Conservation (phyloP, 2,329 filamentous ascomycete genomes). For the Microascus cirrosus region DNA sequence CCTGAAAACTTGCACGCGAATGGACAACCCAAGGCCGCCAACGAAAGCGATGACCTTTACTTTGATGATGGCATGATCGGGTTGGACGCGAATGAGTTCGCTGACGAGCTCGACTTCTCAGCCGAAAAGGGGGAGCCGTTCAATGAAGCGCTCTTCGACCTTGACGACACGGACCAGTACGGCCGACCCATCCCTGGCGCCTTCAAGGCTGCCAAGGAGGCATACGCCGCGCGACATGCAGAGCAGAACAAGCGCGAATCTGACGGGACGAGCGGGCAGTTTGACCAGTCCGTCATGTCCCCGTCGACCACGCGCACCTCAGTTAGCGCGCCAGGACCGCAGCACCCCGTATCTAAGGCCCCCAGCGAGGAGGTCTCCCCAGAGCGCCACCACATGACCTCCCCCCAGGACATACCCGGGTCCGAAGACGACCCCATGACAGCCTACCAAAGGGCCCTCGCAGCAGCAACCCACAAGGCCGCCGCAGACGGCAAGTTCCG, state of each 20-base stretch:
- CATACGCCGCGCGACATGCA: slow-evolving; percentile 1
- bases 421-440: slow-evolving; percentile 26
- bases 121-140: slow-evolving; percentile 43
- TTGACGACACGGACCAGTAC: slow-evolving; percentile 51
- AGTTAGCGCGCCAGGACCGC: background rate
- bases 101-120: slow-evolving; percentile 25
- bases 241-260: slow-evolving; percentile 18
- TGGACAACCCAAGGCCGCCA: background rate
- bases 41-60: slow-evolving; percentile 49
- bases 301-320: slow-evolving; percentile 44
- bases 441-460: slow-evolving; percentile 75
- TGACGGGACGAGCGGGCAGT: slow-evolving; percentile 32
- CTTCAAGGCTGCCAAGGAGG: slow-evolving; percentile 40
- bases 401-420: background rate
- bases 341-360: background rate
- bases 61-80: slow-evolving; percentile 53
- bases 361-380: slow-evolving; percentile 1
- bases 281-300: slow-evolving; percentile 27
- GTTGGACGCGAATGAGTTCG: slow-evolving; percentile 30
- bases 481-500: slow-evolving; percentile 66
- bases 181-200: slow-evolving; percentile 48
- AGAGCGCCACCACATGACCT: background rate
- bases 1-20: background rate
- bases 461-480: slow-evolving; percentile 68
- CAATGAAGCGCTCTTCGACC: slow-evolving; percentile 65